phyloP scores from a whole-genome alignment of 805 yeast species.

The Metschnikowia borealis region DNA sequence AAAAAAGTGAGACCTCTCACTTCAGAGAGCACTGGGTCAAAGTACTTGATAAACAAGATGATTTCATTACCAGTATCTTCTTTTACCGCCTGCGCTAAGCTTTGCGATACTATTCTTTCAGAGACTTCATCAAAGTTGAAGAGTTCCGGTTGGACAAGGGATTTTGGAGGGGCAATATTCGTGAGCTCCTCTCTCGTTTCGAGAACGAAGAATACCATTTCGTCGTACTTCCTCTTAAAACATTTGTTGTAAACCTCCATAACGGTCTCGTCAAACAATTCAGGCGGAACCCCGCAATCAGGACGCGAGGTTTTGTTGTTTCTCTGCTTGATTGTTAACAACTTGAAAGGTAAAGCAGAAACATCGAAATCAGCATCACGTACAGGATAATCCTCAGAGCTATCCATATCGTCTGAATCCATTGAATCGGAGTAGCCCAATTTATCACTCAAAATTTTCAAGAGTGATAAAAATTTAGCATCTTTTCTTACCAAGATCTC shows the following conservation, averaged over 20 bases:
- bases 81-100: background rate
- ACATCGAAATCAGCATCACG: conserved; percentile 6
- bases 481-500: conserved; percentile 53
- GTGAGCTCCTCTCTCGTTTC: conserved; percentile 45
- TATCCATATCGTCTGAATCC: conserved; percentile 13
- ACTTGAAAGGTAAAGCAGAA: conserved; percentile 38
- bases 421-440: conserved; percentile 28
- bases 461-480: conserved; percentile 48
- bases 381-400: conserved; percentile 7
- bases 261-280: conserved; percentile 36
- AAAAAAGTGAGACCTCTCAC: conserved; percentile 66
- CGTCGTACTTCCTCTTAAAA: conserved; percentile 45
- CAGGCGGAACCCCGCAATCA: conserved; percentile 33
- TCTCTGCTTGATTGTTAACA: conserved; percentile 65
- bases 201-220: conserved; percentile 62
- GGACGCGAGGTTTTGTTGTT: conserved; percentile 71
- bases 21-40: conserved; percentile 52
- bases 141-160: conserved; percentile 18
- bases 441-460: conserved; percentile 44
- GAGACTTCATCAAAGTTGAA: conserved; percentile 23
- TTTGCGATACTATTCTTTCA: conserved; percentile 11
- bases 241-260: conserved; percentile 48
- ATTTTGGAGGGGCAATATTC: conserved; percentile 9
- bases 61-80: conserved; percentile 9
- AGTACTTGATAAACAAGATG: conserved; percentile 55